Conservation (phyloP, 768 basidiomycete species). For the Rhizopogon vesiculosus region DNA sequence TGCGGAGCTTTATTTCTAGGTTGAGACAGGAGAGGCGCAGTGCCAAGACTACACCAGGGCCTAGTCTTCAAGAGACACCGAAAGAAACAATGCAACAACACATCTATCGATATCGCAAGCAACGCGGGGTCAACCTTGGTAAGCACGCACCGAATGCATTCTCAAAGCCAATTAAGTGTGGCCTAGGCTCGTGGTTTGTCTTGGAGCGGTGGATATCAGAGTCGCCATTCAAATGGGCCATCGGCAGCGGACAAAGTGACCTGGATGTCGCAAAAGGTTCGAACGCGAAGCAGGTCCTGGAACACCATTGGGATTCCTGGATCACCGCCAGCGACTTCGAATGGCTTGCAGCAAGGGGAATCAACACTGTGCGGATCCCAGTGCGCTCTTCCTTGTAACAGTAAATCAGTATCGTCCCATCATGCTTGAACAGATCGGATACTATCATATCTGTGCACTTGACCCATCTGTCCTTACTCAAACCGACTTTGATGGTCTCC, state of each 20-base stretch:
- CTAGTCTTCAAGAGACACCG: neutral
- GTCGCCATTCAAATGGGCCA: constrained; percentile 50
- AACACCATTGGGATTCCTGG: constrained; percentile 50
- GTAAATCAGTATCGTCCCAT: neutral
- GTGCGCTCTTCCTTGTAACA: constrained; percentile 46
- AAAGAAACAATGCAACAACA: neutral
- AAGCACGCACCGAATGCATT: constrained; percentile 15
- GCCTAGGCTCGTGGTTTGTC: constrained; percentile 70
- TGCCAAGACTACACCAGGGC: neutral
- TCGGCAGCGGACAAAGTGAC: constrained; percentile 57
- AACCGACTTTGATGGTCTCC: constrained; percentile 60
- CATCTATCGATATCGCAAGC: constrained; percentile 60
- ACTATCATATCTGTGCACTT: constrained; percentile 61
- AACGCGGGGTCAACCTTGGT: constrained; percentile 83
- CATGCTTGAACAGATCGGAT: constrained; percentile 51
- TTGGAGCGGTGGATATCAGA: constrained; percentile 74
- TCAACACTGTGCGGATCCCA: constrained; percentile 60
- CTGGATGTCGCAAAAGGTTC: constrained; percentile 61
- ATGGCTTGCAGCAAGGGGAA: constrained; percentile 48
- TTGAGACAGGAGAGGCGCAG: neutral
- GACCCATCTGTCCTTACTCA: constrained; percentile 53
- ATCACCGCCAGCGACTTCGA: constrained; percentile 48
- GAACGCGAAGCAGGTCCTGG: constrained; percentile 37
- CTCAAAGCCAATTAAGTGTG: constrained; percentile 4
- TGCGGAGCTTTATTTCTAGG: neutral